Conservation (phyloP, 805 yeast genomes). For the Huiozyma sinensis region DNA sequence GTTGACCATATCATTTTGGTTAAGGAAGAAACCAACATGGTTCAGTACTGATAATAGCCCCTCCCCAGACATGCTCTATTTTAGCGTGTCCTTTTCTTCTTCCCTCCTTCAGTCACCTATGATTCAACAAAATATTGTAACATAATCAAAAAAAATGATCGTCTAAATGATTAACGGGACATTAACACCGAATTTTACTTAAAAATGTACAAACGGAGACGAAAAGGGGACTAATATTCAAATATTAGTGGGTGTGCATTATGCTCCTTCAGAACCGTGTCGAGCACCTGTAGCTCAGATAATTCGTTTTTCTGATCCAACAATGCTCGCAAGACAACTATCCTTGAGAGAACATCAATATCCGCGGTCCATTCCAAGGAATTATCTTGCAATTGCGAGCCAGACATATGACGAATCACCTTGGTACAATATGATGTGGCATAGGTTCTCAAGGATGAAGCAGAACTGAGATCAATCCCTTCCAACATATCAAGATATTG, state of each 20-base stretch:
- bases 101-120: too few species aligned
- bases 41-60: too few species aligned
- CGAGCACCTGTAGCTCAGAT: background rate
- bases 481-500: conserved; percentile 16
- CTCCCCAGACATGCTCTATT: too few species aligned
- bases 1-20: conserved; percentile 31
- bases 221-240: background rate
- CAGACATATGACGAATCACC: conserved; percentile 1
- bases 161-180: too few species aligned
- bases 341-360: conserved; percentile 14
- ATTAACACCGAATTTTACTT: too few species aligned
- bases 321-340: conserved; percentile 8
- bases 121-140: too few species aligned
- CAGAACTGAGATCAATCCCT: background rate
- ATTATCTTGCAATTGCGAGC: conserved; percentile 7
- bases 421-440: background rate
- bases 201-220: background rate
- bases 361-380: conserved; percentile 21
- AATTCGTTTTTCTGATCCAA: background rate
- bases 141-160: too few species aligned
- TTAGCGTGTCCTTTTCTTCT: too few species aligned
- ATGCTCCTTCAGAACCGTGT: background rate
- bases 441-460: conserved; percentile 1
- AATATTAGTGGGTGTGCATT: conserved; percentile 1
- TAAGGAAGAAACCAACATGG: conserved; percentile 19